Base-by-base conservation (phyloP, 805 yeast genomes). In the Kazachstania bromeliacearum region DNA sequence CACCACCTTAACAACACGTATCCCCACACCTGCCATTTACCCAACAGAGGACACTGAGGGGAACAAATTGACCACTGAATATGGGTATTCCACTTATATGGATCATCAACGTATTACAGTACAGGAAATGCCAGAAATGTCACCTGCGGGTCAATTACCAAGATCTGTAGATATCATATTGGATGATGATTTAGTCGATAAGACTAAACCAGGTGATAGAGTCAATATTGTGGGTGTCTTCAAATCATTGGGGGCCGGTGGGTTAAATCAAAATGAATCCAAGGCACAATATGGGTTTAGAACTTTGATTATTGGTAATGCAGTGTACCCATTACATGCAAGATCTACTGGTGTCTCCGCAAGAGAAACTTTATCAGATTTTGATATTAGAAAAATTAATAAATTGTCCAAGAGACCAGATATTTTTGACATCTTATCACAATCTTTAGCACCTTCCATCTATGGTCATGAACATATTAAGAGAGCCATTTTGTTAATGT, bases 91-190 rank as follows among this genome's bases (percentile, higher is more conserved):
- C 6, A 85, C 94, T 20, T 92, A 85, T 58, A 71, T 89, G 49
- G 98, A 92, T 61, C 96, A 89, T 57, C 98, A 92, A 62, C 81
- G 85, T 27, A 72, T 92, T 25, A 75, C 96, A 0, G 80, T 92
- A 25, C 98, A 92, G 60, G 98, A 92, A 64, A 84, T 92, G 85
- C 97, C 98, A 1, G 97, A 92, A 63, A 70, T 79, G 44, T 96
- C 97, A 1, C 98, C 97, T 12, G 94, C 97, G 0, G 98, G 98
- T 38, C 97, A 89, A 63, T 68, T 92, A 44, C 98, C 98, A 24
- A 71, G 97, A 51, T 79, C 95, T 2, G 72, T 92, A 24, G 98
- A 92, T 53, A 81, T 89, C 17, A 75, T 89, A n/a, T 64, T 92
- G 50, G 96, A 89, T 58, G 96, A 88, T 52, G 98, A 92, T 56